Evolutionary conservation across 805 yeast genomes (phyloP).

Genomic region (Candida incommunis): DNA sequence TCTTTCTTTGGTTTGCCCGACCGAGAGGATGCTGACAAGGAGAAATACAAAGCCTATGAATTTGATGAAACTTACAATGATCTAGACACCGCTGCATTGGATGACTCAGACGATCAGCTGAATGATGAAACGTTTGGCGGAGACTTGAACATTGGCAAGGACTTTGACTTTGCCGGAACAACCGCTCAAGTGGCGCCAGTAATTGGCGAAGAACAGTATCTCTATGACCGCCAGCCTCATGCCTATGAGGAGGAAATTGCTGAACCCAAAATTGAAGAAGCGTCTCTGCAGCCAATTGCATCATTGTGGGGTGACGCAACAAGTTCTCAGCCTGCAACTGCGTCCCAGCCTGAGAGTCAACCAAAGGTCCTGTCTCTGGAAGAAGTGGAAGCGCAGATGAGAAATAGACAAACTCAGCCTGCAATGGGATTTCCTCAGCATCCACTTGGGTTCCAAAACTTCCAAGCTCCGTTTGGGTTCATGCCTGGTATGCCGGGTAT

Average conservation of each 20-base stretch:
- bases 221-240: constrained; percentile 28
- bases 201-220: constrained; percentile 14
- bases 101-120: constrained; percentile 62
- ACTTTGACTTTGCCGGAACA: constrained; percentile 46
- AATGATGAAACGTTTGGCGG: constrained; percentile 70
- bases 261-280: constrained; percentile 7
- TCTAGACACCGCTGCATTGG: constrained; percentile 52
- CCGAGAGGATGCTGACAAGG: constrained; percentile 16
- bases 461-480: constrained; percentile 24
- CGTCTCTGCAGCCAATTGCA: constrained; percentile 48
- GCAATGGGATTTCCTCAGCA: constrained; percentile 17
- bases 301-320: constrained; percentile 44
- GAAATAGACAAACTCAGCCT: constrained; percentile 13
- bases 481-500: constrained; percentile 15
- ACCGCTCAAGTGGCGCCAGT: constrained; percentile 18
- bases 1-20: constrained; percentile 53
- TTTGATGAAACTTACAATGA: constrained; percentile 77
- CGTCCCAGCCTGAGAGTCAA: too few relatives aligned
- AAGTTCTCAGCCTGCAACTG: constrained; percentile 12
- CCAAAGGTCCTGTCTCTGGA: constrained; percentile 55
- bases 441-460: not conserved
- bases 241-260: not conserved
- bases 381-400: constrained; percentile 69
- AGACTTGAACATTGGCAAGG: constrained; percentile 37
- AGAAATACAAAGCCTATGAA: constrained; percentile 28